Percentiles rank a stretch among this genome's conserved stretches.
These are phyloP conservation scores for Diplodia mutila DNA, from an alignment of 2,329 filamentous ascomycete genomes.

Conservation along the genomic window DNA sequence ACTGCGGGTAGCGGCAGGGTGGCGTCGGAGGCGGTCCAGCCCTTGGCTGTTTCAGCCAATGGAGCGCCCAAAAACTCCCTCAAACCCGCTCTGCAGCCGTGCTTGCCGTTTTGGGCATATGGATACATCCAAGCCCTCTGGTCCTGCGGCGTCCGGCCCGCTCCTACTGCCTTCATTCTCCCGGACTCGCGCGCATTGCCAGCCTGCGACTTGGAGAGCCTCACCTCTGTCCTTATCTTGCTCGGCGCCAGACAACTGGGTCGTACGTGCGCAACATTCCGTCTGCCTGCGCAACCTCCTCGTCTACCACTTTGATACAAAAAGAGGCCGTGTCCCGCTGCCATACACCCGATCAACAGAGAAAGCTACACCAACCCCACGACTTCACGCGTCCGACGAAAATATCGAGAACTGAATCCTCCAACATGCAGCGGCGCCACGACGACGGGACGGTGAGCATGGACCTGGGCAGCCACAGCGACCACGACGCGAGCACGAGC, in stretches of 20 bases:
- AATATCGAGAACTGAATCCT: not conserved
- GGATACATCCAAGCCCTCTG: not conserved
- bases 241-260: conserved; percentile 1
- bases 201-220: not conserved
- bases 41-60: conserved; percentile 18
- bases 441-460: conserved; percentile 22
- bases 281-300: not conserved
- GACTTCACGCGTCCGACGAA: not conserved
- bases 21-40: conserved; percentile 1
- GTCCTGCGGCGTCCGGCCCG: not conserved
- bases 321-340: not conserved
- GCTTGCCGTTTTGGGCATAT: not conserved
- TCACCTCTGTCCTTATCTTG: not conserved
- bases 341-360: not conserved
- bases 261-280: conserved; percentile 13
- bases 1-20: not conserved
- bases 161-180: not conserved
- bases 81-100: conserved; percentile 15
- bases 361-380: not conserved
- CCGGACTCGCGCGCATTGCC: not conserved
- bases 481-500: not conserved
- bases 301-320: not conserved
- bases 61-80: not conserved
- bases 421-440: conserved; percentile 20
- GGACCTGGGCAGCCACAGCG: conserved; percentile 29